Conservation (phyloP, 2,329 filamentous ascomycete genomes). For the Ascomycota sp. region DNA sequence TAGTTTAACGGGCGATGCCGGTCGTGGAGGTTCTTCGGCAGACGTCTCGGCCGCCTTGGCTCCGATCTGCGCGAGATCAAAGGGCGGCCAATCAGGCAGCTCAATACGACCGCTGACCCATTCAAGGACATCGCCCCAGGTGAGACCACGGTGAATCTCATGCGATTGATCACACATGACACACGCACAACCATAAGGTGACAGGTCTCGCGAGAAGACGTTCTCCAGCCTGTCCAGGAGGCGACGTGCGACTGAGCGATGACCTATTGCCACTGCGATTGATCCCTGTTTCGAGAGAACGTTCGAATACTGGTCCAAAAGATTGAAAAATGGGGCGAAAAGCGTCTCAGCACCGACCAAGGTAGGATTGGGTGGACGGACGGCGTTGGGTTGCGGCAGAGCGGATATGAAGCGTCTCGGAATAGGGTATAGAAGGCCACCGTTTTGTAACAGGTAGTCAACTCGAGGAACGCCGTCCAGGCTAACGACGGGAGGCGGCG, state of each 20-base stretch:
- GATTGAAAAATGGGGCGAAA: constrained; percentile 63
- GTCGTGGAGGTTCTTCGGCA: constrained; percentile 37
- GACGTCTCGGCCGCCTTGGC: constrained; percentile 38
- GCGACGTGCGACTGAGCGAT: constrained; percentile 79
- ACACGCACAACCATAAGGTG: constrained; percentile 66
- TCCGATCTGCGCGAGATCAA: constrained; percentile 46
- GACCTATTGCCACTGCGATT: constrained; percentile 83
- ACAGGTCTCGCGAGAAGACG: constrained; percentile 84
- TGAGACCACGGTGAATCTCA: constrained; percentile 51
- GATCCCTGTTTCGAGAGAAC: constrained; percentile 75
- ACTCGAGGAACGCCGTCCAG: constrained; percentile 58
- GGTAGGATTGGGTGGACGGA: constrained; percentile 40
- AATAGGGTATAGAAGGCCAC: constrained; percentile 52
- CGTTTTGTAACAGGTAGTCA: constrained; percentile 81
- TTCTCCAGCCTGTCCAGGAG: constrained; percentile 80
- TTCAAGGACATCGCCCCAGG: constrained; percentile 91
- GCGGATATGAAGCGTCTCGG: constrained; percentile 54
- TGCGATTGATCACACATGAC: constrained; percentile 53
- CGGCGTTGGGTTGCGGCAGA: constrained; percentile 34
- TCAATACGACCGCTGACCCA: constrained; percentile 77
- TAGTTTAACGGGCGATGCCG: constrained; percentile 47
- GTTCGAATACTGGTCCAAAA: constrained; percentile 69
- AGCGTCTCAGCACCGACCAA: constrained; percentile 49
- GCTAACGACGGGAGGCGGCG: constrained; percentile 56
- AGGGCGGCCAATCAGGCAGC: constrained; percentile 74